Conservation (phyloP, 83 land plant species). For the Thuja plicata region DNA sequence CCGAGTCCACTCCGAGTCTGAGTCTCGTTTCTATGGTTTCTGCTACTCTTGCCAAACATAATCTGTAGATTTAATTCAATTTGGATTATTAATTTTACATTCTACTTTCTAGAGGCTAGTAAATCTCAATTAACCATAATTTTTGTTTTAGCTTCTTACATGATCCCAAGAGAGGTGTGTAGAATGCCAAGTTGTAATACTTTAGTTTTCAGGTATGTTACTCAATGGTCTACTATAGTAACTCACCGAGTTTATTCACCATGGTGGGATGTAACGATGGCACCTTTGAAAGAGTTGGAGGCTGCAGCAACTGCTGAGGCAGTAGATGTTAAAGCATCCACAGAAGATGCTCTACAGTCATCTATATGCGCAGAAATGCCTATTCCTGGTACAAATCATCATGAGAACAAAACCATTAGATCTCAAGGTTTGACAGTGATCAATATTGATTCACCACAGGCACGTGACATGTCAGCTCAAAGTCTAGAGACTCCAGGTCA, state of each 20-base stretch:
- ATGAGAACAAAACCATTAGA: neutral
- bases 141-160: neutral
- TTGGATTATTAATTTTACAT: neutral
- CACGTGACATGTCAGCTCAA: neutral
- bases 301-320: constrained; percentile 49
- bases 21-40: too few relatives aligned
- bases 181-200: neutral
- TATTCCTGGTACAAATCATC: neutral
- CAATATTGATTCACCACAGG: constrained; percentile 4
- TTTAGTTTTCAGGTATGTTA: constrained; percentile 67
- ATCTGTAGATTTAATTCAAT: neutral
- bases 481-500: neutral
- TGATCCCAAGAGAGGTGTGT: neutral
- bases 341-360: neutral
- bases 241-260: constrained; percentile 57
- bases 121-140: neutral
- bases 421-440: neutral
- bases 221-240: constrained; percentile 75
- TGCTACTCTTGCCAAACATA: neutral
- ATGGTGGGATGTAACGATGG: constrained; percentile 85
- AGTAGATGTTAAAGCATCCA: constrained; percentile 14
- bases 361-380: neutral
- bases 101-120: neutral
- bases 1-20: too few relatives aligned
- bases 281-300: constrained; percentile 80